Base-by-base conservation (phyloP, 2,329 filamentous ascomycete species). In the Mollisiaceae sp. region DNA sequence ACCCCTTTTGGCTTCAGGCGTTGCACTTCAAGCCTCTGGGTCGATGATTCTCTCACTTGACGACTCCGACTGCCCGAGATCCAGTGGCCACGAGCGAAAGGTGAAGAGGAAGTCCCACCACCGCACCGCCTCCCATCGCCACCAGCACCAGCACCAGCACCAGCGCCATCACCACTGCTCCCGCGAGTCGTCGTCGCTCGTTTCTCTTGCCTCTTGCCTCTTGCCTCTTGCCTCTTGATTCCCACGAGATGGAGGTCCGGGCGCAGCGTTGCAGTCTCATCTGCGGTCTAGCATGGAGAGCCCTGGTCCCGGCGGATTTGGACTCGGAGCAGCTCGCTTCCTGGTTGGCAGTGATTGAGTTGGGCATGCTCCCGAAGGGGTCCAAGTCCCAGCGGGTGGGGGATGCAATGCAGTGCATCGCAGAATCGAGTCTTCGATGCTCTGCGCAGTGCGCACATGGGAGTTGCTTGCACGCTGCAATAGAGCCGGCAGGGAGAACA, bases 201-300 rank as follows among this genome's bases (percentile, higher is more conserved):
- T 22, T 20, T 8, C 27, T 32, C 27, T 6, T 32, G 27, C 27
- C 27, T 32, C 27, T 32, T 32, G 27, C 6, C 27, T 32, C 27
- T 32, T 32, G 27, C 27, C 6, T 6, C 27, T 6, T 32, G 3
- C 27, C 27, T 32, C 27, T 6, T n/a, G 2, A 6, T 54, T 54
- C 50, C 50, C 50, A 54, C 50, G 24, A 54, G 50, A 54, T n/a
- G n/a, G n/a, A 27, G 50, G 27, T 35, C 50, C 50, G 24, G 8
- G 50, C 50, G 27, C 50, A 54, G 50, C 50, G 50, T 54, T 54
- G 50, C 50, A 54, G 50, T 54, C 50, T 54, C 50, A 54, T 27
- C 50, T 54, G 24, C 50, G 24, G 50, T 14, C 50, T 35, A 35
- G 50, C 50, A 54, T 54, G 50, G 50, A 18, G 3, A 9, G 22